These are phyloP conservation scores for Mrakia frigida DNA, from an alignment of 768 basidiomycete species.

Conservation along the genomic window DNA sequence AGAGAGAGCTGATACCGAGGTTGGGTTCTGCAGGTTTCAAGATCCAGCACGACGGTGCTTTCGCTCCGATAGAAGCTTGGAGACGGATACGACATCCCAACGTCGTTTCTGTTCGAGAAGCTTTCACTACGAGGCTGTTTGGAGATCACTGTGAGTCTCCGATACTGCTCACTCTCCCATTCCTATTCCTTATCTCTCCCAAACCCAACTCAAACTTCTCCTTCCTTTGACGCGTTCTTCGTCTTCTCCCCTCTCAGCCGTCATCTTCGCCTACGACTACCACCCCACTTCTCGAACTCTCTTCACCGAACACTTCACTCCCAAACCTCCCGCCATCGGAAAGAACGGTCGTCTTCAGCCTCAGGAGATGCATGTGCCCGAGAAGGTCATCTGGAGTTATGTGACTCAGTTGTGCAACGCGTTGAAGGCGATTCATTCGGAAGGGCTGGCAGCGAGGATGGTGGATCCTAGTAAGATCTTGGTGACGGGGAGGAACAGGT, in stretches of 20 bases:
- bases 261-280: conserved; percentile 87
- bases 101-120: conserved; percentile 76
- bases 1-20: not conserved
- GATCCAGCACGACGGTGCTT: conserved; percentile 72
- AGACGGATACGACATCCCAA: conserved; percentile 74
- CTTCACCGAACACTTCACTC: conserved; percentile 64
- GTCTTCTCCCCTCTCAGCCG: conserved; percentile 52
- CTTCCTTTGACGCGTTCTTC: not conserved
- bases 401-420: conserved; percentile 83
- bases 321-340: conserved; percentile 32
- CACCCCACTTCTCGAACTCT: conserved; percentile 78
- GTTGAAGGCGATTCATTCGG: conserved; percentile 77
- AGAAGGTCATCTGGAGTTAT: conserved; percentile 85
- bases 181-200: not conserved
- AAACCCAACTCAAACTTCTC: not conserved
- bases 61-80: conserved; percentile 79
- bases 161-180: not conserved
- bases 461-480: conserved; percentile 83
- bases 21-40: conserved; percentile 61
- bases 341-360: conserved; percentile 34
- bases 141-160: conserved; percentile 73
- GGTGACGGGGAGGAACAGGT: conserved; percentile 85
- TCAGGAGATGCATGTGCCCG: conserved; percentile 55
- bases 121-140: conserved; percentile 90
- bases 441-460: conserved; percentile 70